Evolutionary conservation across 2,329 filamentous ascomycete species (phyloP), one percentile per base, ranked within the genome.

Genomic region (Exophiala phaeomuriformis): DNA sequence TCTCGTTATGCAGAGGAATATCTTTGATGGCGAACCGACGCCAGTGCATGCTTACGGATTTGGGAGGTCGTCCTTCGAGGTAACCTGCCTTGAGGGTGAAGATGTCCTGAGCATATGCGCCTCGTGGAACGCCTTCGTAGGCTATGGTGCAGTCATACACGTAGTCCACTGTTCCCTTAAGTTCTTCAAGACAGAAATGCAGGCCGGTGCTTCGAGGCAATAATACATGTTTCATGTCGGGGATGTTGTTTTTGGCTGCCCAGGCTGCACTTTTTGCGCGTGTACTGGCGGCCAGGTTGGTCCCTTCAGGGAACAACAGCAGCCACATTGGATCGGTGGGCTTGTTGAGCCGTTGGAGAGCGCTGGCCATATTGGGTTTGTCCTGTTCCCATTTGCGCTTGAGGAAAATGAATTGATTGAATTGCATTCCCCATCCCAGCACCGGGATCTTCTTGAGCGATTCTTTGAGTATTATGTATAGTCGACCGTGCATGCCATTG

Each of bases 1-100:
- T 78, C 5, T 76, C 74, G 61, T 82, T 79, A 29, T 86, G 76
- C 5, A 90, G 76, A 0, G 89, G 89, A 33, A 95, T 90, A 35
- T 87, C 81, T 37, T 78, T 78, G 10, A 93, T 67, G 29, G 77
- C 78, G 68, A 91, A 94, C 4, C 88, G 81, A 33, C 89, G 82
- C 86, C 88, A 95, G 70, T 90, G 85, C 73, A 95, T 88, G 69
- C 93, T 94, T 64, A 94, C 88, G 1, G 88, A 93, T 68, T 88
- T 91, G 1, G 89, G 89, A 0, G 88, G 83, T 0, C 85, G 80
- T 5, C 89, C 89, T 67, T 89, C 80, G 63, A 94, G 85, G 67
- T 90, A 91, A 1, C 86, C 89, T 51, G 87, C 86, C 1, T 79
- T 78, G 3, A 95, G 74, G 0, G 85, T 87, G 68, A 89, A 94